A percentile compares a stretch with the other conserved stretches of the same genome.
Conservation (phyloP, 352 stramenopile species). For the Globisporangium orthogonon region DNA sequence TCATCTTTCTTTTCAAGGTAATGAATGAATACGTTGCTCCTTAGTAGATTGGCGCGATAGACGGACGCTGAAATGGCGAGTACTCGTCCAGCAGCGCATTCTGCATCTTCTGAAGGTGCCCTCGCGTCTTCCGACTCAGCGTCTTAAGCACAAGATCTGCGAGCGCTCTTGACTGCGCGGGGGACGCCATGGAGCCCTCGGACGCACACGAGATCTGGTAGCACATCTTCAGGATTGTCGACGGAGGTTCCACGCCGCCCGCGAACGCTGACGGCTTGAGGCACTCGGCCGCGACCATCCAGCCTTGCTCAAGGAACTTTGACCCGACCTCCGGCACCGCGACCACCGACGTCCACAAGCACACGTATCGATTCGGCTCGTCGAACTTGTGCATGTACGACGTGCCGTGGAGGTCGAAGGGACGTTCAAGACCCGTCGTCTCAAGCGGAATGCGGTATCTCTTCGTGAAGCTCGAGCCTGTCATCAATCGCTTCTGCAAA, state of each 20-base stretch:
- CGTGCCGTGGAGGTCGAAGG: conserved; percentile 3
- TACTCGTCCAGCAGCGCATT: conserved; percentile 6
- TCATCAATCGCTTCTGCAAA: background rate
- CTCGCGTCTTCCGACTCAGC: conserved; percentile 1
- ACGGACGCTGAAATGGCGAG: background rate
- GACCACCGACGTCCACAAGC: conserved; percentile 3
- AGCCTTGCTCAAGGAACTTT: conserved; percentile 5
- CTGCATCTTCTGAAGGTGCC: conserved; percentile 6
- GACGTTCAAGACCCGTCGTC: background rate
- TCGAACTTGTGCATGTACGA: conserved; percentile 12
- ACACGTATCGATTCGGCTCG: conserved; percentile 2
- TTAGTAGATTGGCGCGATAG: background rate
- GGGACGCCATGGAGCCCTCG: background rate
- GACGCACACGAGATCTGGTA: conserved; percentile 7
- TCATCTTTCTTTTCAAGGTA: no score
- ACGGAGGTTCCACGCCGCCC: background rate
- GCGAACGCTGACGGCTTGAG: background rate
- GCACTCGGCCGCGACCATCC: background rate
- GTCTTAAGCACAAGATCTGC: conserved; percentile 3
- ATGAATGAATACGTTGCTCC: no score
- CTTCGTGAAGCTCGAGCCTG: background rate
- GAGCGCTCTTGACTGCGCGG: background rate
- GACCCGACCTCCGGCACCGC: background rate
- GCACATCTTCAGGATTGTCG: conserved; percentile 5
- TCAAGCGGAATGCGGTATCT: conserved; percentile 2